Conservation (phyloP, 495 filamentous ascomycete species). For the Aspergillus coremiiformis region DNA sequence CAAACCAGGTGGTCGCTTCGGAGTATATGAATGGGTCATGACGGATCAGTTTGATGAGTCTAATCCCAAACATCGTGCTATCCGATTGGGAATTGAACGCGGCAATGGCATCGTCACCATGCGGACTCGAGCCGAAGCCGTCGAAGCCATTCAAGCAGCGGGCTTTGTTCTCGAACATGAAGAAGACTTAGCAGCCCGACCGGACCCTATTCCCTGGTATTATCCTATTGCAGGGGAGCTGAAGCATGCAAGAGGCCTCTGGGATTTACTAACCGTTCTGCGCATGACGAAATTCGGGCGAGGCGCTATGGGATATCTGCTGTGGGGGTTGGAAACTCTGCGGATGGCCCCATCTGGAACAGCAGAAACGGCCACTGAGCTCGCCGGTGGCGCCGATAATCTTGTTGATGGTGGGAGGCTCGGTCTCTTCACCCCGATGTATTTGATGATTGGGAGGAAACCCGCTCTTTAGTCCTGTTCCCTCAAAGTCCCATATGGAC, state of each 20-base stretch:
- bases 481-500: neutral
- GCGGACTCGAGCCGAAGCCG: neutral
- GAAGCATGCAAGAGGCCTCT: neutral
- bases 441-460: neutral
- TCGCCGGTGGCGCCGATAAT: conserved; percentile 1
- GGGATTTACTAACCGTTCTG: conserved; percentile 1
- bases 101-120: conserved; percentile 2
- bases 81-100: conserved; percentile 2
- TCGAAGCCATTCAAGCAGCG: neutral
- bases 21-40: conserved; percentile 5
- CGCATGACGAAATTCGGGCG: conserved; percentile 4
- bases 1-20: conserved; percentile 2
- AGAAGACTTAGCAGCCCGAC: neutral
- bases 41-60: conserved; percentile 1
- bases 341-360: conserved; percentile 1
- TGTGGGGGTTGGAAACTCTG: neutral
- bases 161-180: neutral
- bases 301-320: neutral
- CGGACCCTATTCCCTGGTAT: conserved; percentile 1
- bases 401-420: neutral
- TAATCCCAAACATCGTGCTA: neutral
- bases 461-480: neutral
- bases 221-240: conserved; percentile 3
- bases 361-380: neutral
- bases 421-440: conserved; percentile 1